Conservation (phyloP, 345 rosid genomes). For the Noccaea caerulescens region DNA sequence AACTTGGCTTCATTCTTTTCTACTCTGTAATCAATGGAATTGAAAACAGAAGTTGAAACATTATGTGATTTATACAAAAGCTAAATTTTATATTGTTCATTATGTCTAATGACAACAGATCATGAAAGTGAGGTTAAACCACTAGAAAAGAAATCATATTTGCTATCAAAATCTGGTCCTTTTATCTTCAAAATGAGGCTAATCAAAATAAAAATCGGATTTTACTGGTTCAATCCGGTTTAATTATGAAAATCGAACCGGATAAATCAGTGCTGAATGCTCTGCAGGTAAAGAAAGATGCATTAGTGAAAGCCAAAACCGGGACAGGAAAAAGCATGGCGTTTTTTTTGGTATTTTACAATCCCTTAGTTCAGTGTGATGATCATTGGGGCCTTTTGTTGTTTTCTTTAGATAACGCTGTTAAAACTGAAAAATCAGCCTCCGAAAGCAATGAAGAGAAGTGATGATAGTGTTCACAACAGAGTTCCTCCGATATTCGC, state of each 20-base stretch:
- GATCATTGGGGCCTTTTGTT: constrained; percentile 37
- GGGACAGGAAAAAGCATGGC: constrained; percentile 91
- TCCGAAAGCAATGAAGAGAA: constrained; percentile 68
- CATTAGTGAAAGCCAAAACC: constrained; percentile 88
- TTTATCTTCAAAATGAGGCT: too few species aligned
- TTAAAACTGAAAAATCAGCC: constrained; percentile 68
- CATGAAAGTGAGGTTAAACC: too few species aligned
- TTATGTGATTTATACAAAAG: neutral
- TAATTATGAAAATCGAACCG: too few species aligned
- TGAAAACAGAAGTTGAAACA: constrained; percentile 13
- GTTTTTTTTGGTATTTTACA: constrained; percentile 73
- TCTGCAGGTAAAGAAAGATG: too few species aligned
- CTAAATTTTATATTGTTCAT: neutral
- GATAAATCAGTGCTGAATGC: too few species aligned
- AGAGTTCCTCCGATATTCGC: constrained; percentile 59
- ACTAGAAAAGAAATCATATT: too few species aligned
- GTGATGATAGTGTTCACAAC: constrained; percentile 34
- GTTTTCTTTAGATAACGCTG: constrained; percentile 43
- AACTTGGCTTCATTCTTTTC: constrained; percentile 21
- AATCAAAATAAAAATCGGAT: too few species aligned
- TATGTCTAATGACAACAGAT: neutral
- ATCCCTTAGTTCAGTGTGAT: constrained; percentile 14
- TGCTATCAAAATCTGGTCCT: too few species aligned
- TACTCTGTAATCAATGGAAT: constrained; percentile 22
- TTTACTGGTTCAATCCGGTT: too few species aligned